These are phyloP conservation scores for Hypoxylon intermedium DNA, from an alignment of 495 filamentous ascomycete genomes.

Conservation along the genomic window DNA sequence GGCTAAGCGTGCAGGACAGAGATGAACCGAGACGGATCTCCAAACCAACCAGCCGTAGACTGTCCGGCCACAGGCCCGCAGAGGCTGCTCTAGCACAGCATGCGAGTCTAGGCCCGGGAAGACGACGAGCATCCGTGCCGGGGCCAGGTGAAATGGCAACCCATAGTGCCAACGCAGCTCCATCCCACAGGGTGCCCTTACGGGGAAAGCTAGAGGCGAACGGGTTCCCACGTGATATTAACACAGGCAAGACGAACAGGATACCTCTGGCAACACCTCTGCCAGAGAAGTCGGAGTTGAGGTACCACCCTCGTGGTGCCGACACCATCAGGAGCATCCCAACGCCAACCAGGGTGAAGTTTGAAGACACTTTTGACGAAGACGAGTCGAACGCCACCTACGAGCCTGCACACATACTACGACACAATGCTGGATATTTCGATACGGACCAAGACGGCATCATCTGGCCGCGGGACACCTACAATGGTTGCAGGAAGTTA, in stretches of 20 bases:
- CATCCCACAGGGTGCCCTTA: neutral
- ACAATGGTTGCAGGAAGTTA: slow-evolving; percentile 7
- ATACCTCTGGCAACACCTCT: neutral
- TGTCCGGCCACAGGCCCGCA: neutral
- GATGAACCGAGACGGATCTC: neutral
- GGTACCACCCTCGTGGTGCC: neutral
- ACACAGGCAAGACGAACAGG: neutral
- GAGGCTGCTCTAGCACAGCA: neutral
- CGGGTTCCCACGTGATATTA: neutral
- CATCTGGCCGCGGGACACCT: slow-evolving; percentile 17
- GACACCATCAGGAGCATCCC: neutral
- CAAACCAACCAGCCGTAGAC: neutral
- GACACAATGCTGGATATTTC: slow-evolving; percentile 10
- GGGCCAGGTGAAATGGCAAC: neutral
- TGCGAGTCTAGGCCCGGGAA: neutral
- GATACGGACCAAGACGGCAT: slow-evolving; percentile 11
- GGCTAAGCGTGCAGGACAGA: slow-evolving; percentile 1
- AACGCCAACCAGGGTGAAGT: neutral
- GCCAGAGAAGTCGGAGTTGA: slow-evolving; percentile 2
- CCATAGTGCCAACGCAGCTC: neutral
- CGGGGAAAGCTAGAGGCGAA: neutral
- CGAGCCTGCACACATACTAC: neutral
- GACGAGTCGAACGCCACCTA: neutral
- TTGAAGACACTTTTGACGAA: neutral
- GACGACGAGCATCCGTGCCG: neutral